phyloP scores from a whole-genome alignment of 2,329 filamentous ascomycete genomes.

The Taxawa tesnikishii region DNA sequence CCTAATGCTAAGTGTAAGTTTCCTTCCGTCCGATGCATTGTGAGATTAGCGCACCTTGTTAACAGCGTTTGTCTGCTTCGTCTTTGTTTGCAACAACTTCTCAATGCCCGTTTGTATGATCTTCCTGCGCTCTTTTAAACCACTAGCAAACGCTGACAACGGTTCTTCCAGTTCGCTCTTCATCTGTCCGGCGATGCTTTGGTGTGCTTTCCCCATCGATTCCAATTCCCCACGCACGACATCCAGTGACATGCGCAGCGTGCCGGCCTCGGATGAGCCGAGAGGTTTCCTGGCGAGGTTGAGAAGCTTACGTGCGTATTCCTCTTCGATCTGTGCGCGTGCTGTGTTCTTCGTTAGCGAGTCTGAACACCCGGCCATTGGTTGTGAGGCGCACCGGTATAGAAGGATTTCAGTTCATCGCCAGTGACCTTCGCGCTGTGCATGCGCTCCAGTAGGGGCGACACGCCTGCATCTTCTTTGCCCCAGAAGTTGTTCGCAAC shows the following conservation, averaged over 20 bases:
- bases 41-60: constrained; percentile 53
- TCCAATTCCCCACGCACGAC: constrained; percentile 82
- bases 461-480: constrained; percentile 93
- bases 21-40: too few species aligned
- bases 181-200: constrained; percentile 85
- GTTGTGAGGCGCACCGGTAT: constrained; percentile 49
- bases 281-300: constrained; percentile 78
- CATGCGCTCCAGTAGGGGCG: constrained; percentile 87
- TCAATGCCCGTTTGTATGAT: constrained; percentile 92
- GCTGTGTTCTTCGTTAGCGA: constrained; percentile 36
- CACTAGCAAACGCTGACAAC: constrained; percentile 77
- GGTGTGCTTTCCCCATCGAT: constrained; percentile 85
- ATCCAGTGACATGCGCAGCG: constrained; percentile 73
- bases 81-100: constrained; percentile 84
- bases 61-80: constrained; percentile 77
- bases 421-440: constrained; percentile 85
- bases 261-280: constrained; percentile 77
- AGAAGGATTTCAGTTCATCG: constrained; percentile 88
- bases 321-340: constrained; percentile 88
- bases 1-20: constrained; percentile 36
- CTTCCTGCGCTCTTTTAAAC: constrained; percentile 92
- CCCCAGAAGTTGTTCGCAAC: constrained; percentile 99
- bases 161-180: constrained; percentile 93
- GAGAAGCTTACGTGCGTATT: constrained; percentile 83
- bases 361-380: constrained; percentile 4